Base-by-base conservation (phyloP, 139 green algal genomes). In the Auxenochlorella pyrenoidosa region DNA sequence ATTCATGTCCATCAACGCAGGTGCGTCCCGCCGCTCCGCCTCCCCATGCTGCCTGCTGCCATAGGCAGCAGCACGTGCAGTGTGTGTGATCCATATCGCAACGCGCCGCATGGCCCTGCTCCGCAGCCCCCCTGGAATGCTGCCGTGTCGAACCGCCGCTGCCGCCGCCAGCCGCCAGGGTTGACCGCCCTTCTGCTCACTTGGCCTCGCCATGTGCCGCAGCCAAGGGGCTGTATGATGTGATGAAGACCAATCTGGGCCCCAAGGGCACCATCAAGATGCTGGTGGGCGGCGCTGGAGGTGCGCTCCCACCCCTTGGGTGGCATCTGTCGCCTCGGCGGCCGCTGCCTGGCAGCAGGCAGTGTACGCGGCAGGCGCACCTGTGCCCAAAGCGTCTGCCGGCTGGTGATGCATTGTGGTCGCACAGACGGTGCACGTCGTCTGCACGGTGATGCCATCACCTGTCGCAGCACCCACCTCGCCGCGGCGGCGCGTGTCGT, bases 251-350 rank as follows among this genome's bases (percentile, higher is more conserved):
- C 43, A 99, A 99, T 89, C 93, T 99, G 19, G 90, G 98, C 0
- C 98, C 98, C 22, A 98, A 97, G 78, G 98, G 98, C 34, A 99
- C 98, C n/a, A 99, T 99, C 88, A 99, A 99, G 92, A 99, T 99
- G 98, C 93, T 99, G 32, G 96, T 99, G 6, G 94, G 94, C 34
- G 97, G 97, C 70, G 94, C 96, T 36, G 96, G 96, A 93, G 96
- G 94, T 97, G 81, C 83, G 88, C 75, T 5, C 34, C 34, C 16
- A 3, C 3, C 4, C 3, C 41, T 34, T 34, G 24, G 8, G 13
- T 4, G 41, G 41, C 41, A 38, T 13, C n/a, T 40, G 68, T n/a
- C 10, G n/a, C 32, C n/a, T 5, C 68, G 12, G 68, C 68, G 0
- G 22, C 4, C 15, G 68, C 26, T 71, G 5, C 47, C 47, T 54